Base-by-base conservation (phyloP, 2,329 filamentous ascomycete genomes). In the Penicillium brevicompactum region DNA sequence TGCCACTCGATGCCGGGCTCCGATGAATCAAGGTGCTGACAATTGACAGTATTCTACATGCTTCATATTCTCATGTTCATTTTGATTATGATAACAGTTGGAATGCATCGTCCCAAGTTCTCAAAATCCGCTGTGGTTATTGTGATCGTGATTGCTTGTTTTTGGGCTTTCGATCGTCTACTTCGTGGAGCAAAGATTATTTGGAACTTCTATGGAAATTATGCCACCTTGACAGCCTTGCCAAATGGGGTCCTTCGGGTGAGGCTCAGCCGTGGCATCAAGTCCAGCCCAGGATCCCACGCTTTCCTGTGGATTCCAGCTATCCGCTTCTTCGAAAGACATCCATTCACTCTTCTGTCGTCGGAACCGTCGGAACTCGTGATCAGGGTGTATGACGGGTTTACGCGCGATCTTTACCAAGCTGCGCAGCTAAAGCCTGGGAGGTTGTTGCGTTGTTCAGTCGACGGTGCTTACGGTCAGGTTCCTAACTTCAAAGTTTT, bases 201-300 rank as follows among this genome's bases (percentile, higher is more conserved):
- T 14, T 56, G 56, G 53, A 53, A 58, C 34, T 49, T 58, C n/a
- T 47, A 40, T 7, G 44, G 56, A 24, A 58, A 58, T 22, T 38
- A 42, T 6, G 48, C 49, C 21, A 48, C 44, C 14, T 13, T 48
- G 31, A 55, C 55, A 3, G 55, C 51, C n/a, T 30, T 49, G 16
- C 43, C 51, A 7, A 18, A 43, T 46, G 45, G 49, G 24, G 51
- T 37, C 4, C 11, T 53, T 43, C 45, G 51, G 10, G 51, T 53
- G 14, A 47, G 34, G 31, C 51, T 53, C 8, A 43, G 22, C n/a
- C 51, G 51, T 41, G 27, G 38, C 30, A 44, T 50, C 18, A 24
- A 34, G 18, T 50, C 3, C 10, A 44, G 9, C 7, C 38, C 48
- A 13, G 48, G 48, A 16, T 50, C 48, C 8, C 48, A 50, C 18